phyloP scores from a whole-genome alignment of 2,329 filamentous ascomycete genomes.

The Phyllachora maydis region DNA sequence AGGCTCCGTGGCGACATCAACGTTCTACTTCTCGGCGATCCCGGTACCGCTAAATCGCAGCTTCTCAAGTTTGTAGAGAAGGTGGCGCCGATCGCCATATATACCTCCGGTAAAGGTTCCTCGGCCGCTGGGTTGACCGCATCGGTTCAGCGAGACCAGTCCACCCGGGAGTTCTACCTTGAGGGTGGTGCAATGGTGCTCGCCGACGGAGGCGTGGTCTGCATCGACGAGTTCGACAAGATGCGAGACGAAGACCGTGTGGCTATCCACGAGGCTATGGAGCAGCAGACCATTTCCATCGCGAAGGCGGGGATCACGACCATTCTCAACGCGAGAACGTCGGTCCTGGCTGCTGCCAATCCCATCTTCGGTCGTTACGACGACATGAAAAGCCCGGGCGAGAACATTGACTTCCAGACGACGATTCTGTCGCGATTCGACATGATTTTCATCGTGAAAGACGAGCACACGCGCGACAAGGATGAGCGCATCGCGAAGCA shows the following conservation, averaged over 20 bases:
- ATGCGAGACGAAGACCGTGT: conserved; percentile 97
- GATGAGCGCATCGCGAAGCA: conserved; percentile 91
- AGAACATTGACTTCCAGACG: conserved; percentile 98
- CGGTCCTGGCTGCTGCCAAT: conserved; percentile 86
- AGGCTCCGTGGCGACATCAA: conserved; percentile 96
- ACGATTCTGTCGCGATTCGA: conserved; percentile 97
- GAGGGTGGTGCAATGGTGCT: conserved; percentile 98
- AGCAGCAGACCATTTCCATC: conserved; percentile 98
- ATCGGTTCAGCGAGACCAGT: conserved; percentile 82
- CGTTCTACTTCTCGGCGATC: conserved; percentile 86
- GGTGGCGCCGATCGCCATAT: conserved; percentile 89
- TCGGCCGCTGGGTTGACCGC: conserved; percentile 94
- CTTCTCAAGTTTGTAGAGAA: conserved; percentile 95
- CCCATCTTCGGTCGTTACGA: conserved; percentile 96
- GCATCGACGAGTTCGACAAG: conserved; percentile 99
- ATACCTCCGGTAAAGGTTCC: conserved; percentile 95
- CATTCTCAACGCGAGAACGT: conserved; percentile 88
- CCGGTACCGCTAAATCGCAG: conserved; percentile 95
- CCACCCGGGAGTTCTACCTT: conserved; percentile 88
- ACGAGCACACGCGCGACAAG: conserved; percentile 75
- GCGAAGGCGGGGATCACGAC: conserved; percentile 97
- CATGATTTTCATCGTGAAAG: conserved; percentile 98
- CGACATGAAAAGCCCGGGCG: conserved; percentile 89
- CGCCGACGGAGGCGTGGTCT: conserved; percentile 89
- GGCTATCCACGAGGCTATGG: conserved; percentile 98